Conservation (phyloP, 129 eudicot genomes). For the carrot (Daucus carota) region DNA sequence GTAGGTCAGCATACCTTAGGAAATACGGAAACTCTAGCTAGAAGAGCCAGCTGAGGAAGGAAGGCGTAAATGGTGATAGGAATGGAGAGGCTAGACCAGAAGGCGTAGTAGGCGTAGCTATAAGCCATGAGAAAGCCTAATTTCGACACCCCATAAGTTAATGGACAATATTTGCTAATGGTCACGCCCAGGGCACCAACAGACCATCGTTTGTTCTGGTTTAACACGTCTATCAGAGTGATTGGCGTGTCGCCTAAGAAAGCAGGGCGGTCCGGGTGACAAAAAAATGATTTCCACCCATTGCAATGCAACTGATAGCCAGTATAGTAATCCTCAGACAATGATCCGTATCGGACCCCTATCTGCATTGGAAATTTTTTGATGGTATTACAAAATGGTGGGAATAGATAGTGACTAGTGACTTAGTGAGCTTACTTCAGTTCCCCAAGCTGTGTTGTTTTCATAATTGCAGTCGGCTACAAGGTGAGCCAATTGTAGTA, state of each 20-base stretch:
- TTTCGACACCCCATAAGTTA: conserved; percentile 33
- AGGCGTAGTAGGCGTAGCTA: conserved; percentile 42
- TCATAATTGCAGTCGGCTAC: conserved; percentile 60
- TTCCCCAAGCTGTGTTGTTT: conserved; percentile 56
- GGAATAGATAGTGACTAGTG: neutral
- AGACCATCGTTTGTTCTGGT: conserved; percentile 68
- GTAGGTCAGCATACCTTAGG: conserved; percentile 81
- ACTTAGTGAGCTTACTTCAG: conserved; percentile 30
- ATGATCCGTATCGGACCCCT: conserved; percentile 68
- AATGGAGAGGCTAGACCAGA: conserved; percentile 49
- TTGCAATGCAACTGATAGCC: conserved; percentile 64
- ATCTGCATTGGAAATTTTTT: conserved; percentile 27
- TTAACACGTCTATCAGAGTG: conserved; percentile 41
- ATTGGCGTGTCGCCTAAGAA: conserved; percentile 70
- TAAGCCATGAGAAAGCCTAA: conserved; percentile 55
- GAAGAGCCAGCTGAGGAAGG: conserved; percentile 66
- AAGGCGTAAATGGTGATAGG: conserved; percentile 65
- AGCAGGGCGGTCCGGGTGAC: conserved; percentile 66
- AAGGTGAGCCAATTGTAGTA: conserved; percentile 36
- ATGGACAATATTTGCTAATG: conserved; percentile 39
- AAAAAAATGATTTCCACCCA: conserved; percentile 74
- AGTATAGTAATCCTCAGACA: conserved; percentile 77
- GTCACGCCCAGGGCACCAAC: conserved; percentile 64
- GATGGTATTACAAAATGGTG: neutral
- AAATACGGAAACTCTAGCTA: conserved; percentile 43